Percentiles rank a stretch among this genome's conserved stretches.
phyloP scores from a whole-genome alignment of 768 basidiomycete species.

The Chalciporus pseudorubinellus region DNA sequence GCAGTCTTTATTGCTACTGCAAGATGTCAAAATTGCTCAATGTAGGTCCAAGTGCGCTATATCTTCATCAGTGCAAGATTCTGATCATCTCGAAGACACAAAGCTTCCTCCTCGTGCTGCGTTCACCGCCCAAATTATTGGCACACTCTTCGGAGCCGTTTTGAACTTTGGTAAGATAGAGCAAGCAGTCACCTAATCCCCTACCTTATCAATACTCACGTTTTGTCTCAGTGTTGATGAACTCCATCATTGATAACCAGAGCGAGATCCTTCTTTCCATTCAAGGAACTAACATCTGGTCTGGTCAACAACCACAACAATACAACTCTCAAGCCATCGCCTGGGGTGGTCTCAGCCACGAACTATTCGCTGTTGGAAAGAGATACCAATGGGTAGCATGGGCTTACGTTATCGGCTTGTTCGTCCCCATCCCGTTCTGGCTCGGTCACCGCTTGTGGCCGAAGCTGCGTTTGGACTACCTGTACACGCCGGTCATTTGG shows the following conservation, averaged over 20 bases:
- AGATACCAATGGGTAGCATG: slow-evolving; percentile 44
- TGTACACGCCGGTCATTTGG: slow-evolving; percentile 35
- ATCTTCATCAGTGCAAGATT: slow-evolving; percentile 42
- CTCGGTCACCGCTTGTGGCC: slow-evolving; percentile 37
- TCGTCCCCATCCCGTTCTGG: slow-evolving; percentile 42
- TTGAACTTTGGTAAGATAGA: slow-evolving; percentile 57
- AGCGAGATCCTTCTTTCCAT: slow-evolving; percentile 50
- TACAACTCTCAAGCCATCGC: slow-evolving; percentile 38
- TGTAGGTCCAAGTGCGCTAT: slow-evolving; percentile 10
- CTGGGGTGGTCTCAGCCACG: slow-evolving; percentile 38
- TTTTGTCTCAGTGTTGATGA: slow-evolving; percentile 33
- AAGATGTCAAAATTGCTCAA: slow-evolving; percentile 50
- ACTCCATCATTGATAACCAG: slow-evolving; percentile 52
- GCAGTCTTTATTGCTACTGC: slow-evolving; percentile 50
- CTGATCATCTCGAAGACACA: slow-evolving; percentile 33
- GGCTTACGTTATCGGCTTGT: slow-evolving; percentile 32
- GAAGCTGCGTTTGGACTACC: slow-evolving; percentile 25
- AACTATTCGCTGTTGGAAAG: slow-evolving; percentile 31
- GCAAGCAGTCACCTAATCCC: slow-evolving; percentile 34
- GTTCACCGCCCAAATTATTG: slow-evolving; percentile 57
- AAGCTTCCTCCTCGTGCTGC: slow-evolving; percentile 68
- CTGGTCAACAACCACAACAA: slow-evolving; percentile 29
- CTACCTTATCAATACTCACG: slow-evolving; percentile 44
- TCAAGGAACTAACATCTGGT: slow-evolving; percentile 46
- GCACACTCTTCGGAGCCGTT: slow-evolving; percentile 26